These are phyloP conservation scores for Kwoniella sp. DNA, from an alignment of 768 basidiomycete genomes.

Conservation along the genomic window DNA sequence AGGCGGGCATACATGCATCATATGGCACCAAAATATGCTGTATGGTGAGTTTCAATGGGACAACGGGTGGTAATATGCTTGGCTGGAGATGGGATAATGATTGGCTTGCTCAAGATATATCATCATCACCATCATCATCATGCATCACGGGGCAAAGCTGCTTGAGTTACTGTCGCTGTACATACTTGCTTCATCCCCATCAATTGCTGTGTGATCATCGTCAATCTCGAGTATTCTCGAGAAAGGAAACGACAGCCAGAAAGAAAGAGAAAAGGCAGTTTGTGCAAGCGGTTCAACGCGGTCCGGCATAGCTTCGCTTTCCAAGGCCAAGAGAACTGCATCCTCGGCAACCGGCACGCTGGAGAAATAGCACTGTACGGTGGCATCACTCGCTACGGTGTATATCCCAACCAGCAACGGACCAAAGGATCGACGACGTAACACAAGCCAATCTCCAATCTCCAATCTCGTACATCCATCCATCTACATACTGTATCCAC, in stretches of 20 bases:
- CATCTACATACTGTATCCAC: background rate
- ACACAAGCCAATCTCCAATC: background rate
- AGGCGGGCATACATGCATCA: background rate
- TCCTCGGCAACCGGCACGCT: background rate
- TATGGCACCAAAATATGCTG: background rate
- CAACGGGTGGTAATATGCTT: background rate
- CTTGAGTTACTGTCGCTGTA: too few relatives aligned
- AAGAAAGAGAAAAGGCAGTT: background rate
- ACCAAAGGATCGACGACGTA: constrained; percentile 1
- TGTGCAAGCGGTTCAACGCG: background rate
- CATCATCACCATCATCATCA: background rate
- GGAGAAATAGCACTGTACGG: background rate
- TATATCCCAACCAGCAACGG: too few relatives aligned
- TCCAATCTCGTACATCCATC: background rate
- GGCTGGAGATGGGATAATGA: background rate
- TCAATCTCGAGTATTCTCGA: too few relatives aligned
- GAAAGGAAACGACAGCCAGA: too few relatives aligned
- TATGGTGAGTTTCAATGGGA: background rate
- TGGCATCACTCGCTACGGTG: too few relatives aligned
- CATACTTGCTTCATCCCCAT: too few relatives aligned
- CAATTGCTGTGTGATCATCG: too few relatives aligned
- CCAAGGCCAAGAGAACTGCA: background rate
- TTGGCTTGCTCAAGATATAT: background rate
- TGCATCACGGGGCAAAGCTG: too few relatives aligned
- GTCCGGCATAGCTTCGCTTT: background rate